Base-by-base conservation (phyloP, 805 yeast species). In the Candida oleophila region DNA sequence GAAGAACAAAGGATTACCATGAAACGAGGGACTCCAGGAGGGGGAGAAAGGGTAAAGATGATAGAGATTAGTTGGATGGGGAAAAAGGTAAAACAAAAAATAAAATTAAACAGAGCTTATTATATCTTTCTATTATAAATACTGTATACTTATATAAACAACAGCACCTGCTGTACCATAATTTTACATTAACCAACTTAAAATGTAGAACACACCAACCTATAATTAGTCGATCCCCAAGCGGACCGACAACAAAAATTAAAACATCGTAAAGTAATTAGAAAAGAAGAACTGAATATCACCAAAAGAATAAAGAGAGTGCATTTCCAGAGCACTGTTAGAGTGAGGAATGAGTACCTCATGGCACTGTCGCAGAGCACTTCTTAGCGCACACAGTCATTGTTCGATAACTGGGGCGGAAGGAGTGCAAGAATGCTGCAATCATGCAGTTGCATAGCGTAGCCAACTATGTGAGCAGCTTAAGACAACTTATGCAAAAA, bases 1-100 rank as follows among this genome's bases (percentile, higher is more conserved):
- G 81, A 54, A 85, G 79, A 66, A 85, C 81, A 70, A 88, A 85
- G 65, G 87, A 81, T 53, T 71, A 78, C 62, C 91, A 82, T 48
- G 73, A 69, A 42, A 55, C 55, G 48, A 45, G 44, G 14, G 73
- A 69, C 42, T 54, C 55, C 46, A 16, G 22, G 14, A 49, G 56
- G 19, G 50, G 52, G 3, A 37, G 42, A 4, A 60, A 55, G 41
- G 57, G 57, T 33, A 54, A 51, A 34, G 57, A 60, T 15, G 72
- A 68, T 59, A 64, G 65, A 49, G 71, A 65, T 46, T 25, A 25
- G 30, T 25, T 11, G 11, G 11, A 25, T n/a, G n/a, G n/a, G n/a
- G n/a, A n/a, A n/a, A n/a, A n/a, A n/a, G n/a, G n/a, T n/a, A n/a
- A n/a, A n/a, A n/a, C n/a, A n/a, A n/a, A n/a, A n/a, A n/a, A n/a